These are phyloP conservation scores for Morella rubra DNA, from an alignment of 306 rosid species.

Conservation along the genomic window DNA sequence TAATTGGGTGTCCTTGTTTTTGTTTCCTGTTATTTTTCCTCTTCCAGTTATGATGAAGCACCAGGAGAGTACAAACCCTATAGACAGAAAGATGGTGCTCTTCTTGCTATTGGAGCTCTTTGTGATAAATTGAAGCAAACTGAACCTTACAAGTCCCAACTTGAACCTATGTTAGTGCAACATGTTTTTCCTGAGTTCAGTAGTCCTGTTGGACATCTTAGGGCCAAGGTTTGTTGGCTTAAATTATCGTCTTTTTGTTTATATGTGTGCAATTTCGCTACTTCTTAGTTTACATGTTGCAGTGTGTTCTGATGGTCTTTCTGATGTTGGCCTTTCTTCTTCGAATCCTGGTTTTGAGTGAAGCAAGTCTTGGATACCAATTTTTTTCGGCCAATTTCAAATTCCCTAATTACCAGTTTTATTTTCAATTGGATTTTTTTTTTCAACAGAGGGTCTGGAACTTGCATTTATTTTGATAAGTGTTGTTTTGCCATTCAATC, in stretches of 20 bases:
- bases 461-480: background rate
- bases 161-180: slow-evolving; percentile 92
- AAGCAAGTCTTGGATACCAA: background rate
- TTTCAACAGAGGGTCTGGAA: background rate
- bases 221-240: slow-evolving; percentile 73
- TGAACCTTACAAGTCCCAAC: slow-evolving; percentile 93
- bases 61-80: slow-evolving; percentile 72
- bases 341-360: background rate
- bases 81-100: slow-evolving; percentile 95
- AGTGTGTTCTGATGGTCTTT: background rate
- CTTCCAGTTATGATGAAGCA: slow-evolving; percentile 78
- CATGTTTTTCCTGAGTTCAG: slow-evolving; percentile 96
- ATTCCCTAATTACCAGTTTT: background rate
- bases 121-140: slow-evolving; percentile 95
- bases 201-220: slow-evolving; percentile 93
- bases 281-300: background rate
- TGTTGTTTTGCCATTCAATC: background rate
- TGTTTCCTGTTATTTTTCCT: slow-evolving; percentile 9
- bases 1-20: slow-evolving; percentile 13
- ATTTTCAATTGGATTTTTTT: background rate
- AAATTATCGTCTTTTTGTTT: slow-evolving; percentile 14
- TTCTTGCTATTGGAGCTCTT: slow-evolving; percentile 95
- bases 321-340: background rate
- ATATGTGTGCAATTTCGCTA: background rate
- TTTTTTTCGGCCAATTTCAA: background rate